Evolutionary conservation across 306 rosid genomes (phyloP).

Genomic region (Castanea crenata): DNA sequence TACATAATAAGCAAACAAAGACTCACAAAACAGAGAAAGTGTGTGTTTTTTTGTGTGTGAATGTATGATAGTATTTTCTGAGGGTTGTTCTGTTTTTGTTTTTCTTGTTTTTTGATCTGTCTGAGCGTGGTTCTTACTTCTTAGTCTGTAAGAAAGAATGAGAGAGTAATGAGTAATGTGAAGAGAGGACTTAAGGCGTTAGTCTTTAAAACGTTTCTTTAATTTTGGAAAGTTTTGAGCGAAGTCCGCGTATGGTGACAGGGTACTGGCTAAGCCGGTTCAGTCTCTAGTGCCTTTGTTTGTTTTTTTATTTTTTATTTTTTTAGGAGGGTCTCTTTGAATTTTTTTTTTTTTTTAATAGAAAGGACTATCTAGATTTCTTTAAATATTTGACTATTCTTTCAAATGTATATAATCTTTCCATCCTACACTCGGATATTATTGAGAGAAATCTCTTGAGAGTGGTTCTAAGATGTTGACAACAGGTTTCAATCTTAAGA

Average conservation of each 20-base stretch:
- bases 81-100: too few relatives aligned
- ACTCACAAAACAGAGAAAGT: background rate
- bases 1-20: background rate
- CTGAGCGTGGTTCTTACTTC: background rate
- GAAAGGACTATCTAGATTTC: too few relatives aligned
- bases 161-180: background rate
- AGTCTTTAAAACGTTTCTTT: background rate
- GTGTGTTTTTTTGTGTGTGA: background rate
- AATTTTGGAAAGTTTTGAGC: background rate
- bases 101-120: too few relatives aligned
- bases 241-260: background rate
- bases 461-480: too few relatives aligned
- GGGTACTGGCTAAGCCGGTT: slow-evolving; percentile 23
- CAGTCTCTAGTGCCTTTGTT: background rate
- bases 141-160: slow-evolving; percentile 6
- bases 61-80: too few relatives aligned
- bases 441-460: fast-evolving
- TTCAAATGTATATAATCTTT: fast-evolving
- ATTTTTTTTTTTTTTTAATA: too few relatives aligned
- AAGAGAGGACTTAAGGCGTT: background rate
- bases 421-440: fast-evolving
- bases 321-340: too few relatives aligned
- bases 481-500: fast-evolving
- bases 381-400: too few relatives aligned
- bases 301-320: too few relatives aligned